These are phyloP conservation scores for Orbilia ellipsospora DNA, from an alignment of 2,329 filamentous ascomycete genomes.

Conservation along the genomic window DNA sequence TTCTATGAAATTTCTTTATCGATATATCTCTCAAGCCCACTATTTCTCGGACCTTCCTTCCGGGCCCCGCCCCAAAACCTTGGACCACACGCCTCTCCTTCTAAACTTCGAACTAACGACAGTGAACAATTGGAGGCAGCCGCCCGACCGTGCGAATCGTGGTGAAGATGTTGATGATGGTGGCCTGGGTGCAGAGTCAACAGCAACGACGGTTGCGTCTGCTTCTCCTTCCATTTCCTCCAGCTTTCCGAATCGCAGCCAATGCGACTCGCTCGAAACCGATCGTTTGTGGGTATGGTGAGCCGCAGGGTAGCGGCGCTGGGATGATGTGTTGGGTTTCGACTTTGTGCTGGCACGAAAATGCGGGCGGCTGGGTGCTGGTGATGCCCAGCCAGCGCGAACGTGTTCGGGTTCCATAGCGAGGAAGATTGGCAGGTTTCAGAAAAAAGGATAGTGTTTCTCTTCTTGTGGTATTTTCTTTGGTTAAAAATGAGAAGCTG, in stretches of 20 bases:
- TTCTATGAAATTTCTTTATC: background rate
- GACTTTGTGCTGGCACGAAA: constrained; percentile 33
- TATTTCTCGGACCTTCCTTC: constrained; percentile 27
- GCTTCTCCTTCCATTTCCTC: constrained; percentile 20
- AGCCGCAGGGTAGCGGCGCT: constrained; percentile 20
- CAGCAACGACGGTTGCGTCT: background rate
- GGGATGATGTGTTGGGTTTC: constrained; percentile 34
- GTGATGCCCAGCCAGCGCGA: constrained; percentile 24
- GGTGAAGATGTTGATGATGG: background rate
- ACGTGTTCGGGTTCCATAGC: constrained; percentile 28
- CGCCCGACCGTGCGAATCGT: constrained; percentile 27
- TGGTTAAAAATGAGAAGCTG: background rate
- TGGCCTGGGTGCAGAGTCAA: constrained; percentile 7
- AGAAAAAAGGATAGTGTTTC: background rate
- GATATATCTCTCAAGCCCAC: background rate
- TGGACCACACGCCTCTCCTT: constrained; percentile 24
- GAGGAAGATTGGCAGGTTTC: background rate
- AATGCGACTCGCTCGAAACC: constrained; percentile 51
- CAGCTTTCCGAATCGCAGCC: constrained; percentile 45
- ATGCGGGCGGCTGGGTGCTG: constrained; percentile 37
- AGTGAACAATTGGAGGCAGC: constrained; percentile 38
- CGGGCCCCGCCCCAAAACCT: constrained; percentile 7
- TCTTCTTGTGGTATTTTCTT: background rate
- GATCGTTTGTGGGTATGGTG: constrained; percentile 48
- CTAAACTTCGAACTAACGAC: constrained; percentile 38